Evolutionary conservation across 1,284 basidiomycete genomes (phyloP), one percentile per base, ranked within the genome.

Genomic region (Bjerkandera adusta): DNA sequence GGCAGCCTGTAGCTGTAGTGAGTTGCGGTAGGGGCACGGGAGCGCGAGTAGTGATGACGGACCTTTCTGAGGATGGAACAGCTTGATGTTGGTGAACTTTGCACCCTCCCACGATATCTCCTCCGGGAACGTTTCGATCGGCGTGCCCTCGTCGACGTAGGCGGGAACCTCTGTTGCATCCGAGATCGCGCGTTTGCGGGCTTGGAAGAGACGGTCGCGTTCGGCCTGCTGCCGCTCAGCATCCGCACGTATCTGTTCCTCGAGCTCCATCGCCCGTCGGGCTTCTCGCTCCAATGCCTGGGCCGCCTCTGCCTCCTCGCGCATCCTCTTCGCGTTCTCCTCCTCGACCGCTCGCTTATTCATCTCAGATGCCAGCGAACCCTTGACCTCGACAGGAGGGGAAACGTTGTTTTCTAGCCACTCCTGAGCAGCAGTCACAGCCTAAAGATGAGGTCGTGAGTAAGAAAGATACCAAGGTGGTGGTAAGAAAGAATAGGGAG

Each of bases 291-390:
- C 70, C 33, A 68, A 63, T 49, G 77, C 75, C 42, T 68, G 64
- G 49, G 73, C 68, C 1, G 75, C 70, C 47, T 71, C 73, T 46
- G 71, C 72, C 57, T 81, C 75, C 18, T 75, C 74, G 50, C 77
- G 76, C 45, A 73, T 70, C 50, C 71, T 58, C 52, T 55, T 58
- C 1, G 61, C 68, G 66, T 70, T 69, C 53, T 85, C 81, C 58
- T 83, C 79, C 43, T 86, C 81, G 47, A 70, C 66, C 0, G 84
- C 83, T 20, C 88, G 76, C 52, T 73, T 76, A 36, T 69, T 82
- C 87, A 89, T 89, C 61, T 89, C 76, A 3, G 77, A 69, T 4
- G 87, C 87, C 2, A 90, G 72, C 0, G 88, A 90, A 22, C 81
- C 83, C 11, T 71, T 67, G 4, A 71, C 72, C 61, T 88, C 84